phyloP scores from a whole-genome alignment of 164 flowering plant species.

The Vitis amurensis region DNA sequence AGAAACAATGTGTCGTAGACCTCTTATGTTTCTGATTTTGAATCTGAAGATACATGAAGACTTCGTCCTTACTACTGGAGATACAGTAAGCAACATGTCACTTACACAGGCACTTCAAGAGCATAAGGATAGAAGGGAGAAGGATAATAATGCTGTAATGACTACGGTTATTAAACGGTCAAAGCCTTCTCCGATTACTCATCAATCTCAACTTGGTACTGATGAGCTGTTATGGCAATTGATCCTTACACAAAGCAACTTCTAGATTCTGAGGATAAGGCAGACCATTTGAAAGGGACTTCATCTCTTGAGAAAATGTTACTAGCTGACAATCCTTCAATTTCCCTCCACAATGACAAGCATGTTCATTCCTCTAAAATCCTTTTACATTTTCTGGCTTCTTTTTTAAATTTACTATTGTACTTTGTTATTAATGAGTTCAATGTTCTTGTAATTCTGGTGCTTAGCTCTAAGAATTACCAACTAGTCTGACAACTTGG shows the following conservation, averaged over 20 bases:
- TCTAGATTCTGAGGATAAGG: conserved; percentile 76
- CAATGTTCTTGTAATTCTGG: too few species aligned
- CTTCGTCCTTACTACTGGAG: conserved; percentile 88
- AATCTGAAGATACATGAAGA: conserved; percentile 78
- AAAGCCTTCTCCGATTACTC: conserved; percentile 70
- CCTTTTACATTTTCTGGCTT: neutral
- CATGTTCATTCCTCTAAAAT: conserved; percentile 47
- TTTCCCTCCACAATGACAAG: conserved; percentile 73
- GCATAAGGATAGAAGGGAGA: conserved; percentile 83
- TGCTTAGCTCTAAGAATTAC: too few species aligned
- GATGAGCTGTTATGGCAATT: conserved; percentile 89
- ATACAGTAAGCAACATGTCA: conserved; percentile 95
- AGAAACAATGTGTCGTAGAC: neutral
- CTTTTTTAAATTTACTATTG: neutral
- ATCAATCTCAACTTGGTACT: conserved; percentile 84
- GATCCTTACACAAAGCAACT: conserved; percentile 86
- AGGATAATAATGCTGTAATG: conserved; percentile 84
- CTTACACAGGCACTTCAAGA: conserved; percentile 74
- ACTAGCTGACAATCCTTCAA: conserved; percentile 57
- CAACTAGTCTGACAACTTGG: too few species aligned
- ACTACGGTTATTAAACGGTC: conserved; percentile 89
- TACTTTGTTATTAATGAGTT: neutral
- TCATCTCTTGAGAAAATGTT: conserved; percentile 67
- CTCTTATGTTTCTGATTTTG: conserved; percentile 7
- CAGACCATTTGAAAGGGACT: conserved; percentile 50